Conservation (phyloP, 441 rosid species). For the Hura crepitans region DNA sequence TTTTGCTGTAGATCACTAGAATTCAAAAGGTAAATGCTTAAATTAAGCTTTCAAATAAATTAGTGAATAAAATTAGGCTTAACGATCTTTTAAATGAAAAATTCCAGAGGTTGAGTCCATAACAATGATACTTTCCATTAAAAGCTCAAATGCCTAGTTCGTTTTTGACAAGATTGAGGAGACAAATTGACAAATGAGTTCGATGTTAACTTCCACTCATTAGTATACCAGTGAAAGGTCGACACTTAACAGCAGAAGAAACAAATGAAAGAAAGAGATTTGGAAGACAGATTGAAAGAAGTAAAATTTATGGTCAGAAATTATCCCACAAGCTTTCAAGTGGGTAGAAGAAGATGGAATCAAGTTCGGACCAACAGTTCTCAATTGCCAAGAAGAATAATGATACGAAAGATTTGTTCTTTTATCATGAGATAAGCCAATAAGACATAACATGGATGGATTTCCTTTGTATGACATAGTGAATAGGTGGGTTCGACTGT, state of each 20-base stretch:
- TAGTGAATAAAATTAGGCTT: too few species aligned
- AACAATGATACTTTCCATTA: too few species aligned
- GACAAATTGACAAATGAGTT: too few species aligned
- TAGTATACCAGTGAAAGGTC: conserved; percentile 26
- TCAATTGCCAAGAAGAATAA: conserved; percentile 5
- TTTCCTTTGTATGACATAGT: neutral
- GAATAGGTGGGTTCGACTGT: neutral
- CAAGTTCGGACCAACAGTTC: neutral
- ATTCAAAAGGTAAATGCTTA: too few species aligned
- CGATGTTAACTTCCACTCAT: neutral
- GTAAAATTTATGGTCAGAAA: conserved; percentile 24
- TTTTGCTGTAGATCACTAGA: too few species aligned
- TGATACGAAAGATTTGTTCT: neutral
- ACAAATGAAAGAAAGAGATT: conserved; percentile 1
- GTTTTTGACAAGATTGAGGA: too few species aligned
- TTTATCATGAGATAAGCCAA: neutral
- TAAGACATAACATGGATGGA: too few species aligned
- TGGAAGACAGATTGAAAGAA: neutral
- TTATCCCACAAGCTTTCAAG: conserved; percentile 10
- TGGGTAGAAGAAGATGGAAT: conserved; percentile 2
- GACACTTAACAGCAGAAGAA: conserved; percentile 7
- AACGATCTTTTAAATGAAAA: too few species aligned
- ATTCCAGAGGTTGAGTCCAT: too few species aligned
- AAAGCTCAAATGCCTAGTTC: too few species aligned
- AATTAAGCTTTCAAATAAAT: too few species aligned